Conservation (phyloP, 257 asterid species). For the Agastache rugosa region DNA sequence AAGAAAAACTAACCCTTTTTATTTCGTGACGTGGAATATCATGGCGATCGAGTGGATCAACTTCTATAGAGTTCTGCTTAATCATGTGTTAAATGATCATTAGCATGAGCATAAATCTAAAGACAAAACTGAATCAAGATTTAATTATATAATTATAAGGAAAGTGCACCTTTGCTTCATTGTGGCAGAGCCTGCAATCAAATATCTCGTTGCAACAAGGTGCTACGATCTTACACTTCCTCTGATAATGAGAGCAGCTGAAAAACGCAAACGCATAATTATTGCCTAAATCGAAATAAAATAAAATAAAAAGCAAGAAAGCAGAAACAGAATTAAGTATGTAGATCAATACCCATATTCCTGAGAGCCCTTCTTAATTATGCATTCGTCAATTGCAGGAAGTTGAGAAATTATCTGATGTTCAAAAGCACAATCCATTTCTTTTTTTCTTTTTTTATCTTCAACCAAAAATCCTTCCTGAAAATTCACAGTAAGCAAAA, state of each 20-base stretch:
- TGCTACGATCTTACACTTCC: slow-evolving; percentile 75
- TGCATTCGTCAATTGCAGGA: slow-evolving; percentile 37
- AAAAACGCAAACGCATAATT: not conserved
- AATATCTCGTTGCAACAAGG: slow-evolving; percentile 79
- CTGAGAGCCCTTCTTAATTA: slow-evolving; percentile 33
- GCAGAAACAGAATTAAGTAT: not conserved
- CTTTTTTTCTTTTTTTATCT: not conserved
- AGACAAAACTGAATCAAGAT: not conserved
- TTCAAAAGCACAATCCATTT: slow-evolving; percentile 44
- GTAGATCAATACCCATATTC: slow-evolving; percentile 40
- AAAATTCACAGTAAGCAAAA: not conserved
- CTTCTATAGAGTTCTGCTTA: slow-evolving; percentile 62
- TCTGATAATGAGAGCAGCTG: slow-evolving; percentile 71
- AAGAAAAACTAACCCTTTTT: slow-evolving; percentile 50
- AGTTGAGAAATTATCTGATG: slow-evolving; percentile 32
- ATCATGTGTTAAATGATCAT: slow-evolving; percentile 7
- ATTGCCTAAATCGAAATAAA: not conserved
- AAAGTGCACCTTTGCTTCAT: slow-evolving; percentile 63
- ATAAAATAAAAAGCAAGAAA: not conserved
- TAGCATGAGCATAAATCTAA: slow-evolving; percentile 16
- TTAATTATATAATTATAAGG: not conserved
- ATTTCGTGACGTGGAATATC: slow-evolving; percentile 77
- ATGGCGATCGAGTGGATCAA: slow-evolving; percentile 65
- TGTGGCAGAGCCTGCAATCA: slow-evolving; percentile 87
- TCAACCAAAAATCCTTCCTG: slow-evolving; percentile 22